Percentiles rank a stretch among this genome's conserved stretches.
These are phyloP conservation scores for Globisporangium nodosum DNA, from an alignment of 352 stramenopile species.

Conservation along the genomic window DNA sequence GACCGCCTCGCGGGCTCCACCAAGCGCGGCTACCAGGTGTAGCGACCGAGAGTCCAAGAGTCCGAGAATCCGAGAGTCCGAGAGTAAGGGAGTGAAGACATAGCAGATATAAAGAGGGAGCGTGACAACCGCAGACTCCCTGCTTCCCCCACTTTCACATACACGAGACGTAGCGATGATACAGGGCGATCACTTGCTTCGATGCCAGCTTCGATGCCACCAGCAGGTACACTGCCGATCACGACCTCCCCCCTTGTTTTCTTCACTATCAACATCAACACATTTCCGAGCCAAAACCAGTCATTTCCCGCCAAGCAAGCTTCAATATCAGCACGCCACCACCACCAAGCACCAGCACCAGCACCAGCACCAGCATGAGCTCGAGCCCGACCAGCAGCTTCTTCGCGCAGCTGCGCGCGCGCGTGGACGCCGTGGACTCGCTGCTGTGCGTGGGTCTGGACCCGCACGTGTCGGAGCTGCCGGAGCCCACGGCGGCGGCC, in stretches of 20 bases:
- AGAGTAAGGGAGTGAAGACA: not conserved
- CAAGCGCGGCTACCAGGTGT: conserved; percentile 87
- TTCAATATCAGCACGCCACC: too few relatives aligned
- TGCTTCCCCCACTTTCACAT: too few relatives aligned
- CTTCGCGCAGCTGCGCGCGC: conserved; percentile 83
- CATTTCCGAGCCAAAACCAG: not conserved
- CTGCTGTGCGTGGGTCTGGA: conserved; percentile 98
- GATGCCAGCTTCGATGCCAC: too few relatives aligned
- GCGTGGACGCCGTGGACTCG: conserved; percentile 90
- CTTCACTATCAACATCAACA: not conserved
- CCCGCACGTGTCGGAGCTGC: conserved; percentile 87
- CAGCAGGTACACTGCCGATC: not conserved
- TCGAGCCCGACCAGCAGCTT: conserved; percentile 52
- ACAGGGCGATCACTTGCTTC: too few relatives aligned
- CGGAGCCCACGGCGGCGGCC: conserved; percentile 77
- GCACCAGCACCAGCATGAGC: not conserved
- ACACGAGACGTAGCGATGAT: too few relatives aligned
- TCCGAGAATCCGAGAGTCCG: too few relatives aligned
- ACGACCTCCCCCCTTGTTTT: not conserved
- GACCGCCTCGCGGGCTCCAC: conserved; percentile 77
- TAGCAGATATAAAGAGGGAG: not conserved
- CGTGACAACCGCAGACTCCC: not conserved
- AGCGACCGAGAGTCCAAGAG: conserved; percentile 3
- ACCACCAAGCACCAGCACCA: not conserved
- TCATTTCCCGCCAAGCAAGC: not conserved